These are phyloP conservation scores for Clathrospora elynae DNA, from an alignment of 2,329 filamentous ascomycete species.

Conservation along the genomic window DNA sequence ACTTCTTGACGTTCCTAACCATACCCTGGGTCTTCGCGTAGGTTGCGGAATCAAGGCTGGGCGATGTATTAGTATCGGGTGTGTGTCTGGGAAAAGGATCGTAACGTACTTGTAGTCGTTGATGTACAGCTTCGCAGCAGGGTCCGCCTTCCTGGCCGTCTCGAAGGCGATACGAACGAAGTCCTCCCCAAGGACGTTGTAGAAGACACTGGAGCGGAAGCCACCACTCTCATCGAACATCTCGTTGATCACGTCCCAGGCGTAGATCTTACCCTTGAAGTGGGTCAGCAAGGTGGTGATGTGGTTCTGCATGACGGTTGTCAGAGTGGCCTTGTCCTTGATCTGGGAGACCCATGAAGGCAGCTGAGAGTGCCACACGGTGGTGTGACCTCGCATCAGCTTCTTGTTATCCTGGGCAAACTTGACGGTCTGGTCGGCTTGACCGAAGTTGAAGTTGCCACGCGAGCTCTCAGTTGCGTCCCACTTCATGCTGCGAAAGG, in stretches of 20 bases:
- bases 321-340: slow-evolving; percentile 59
- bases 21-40: slow-evolving; percentile 65
- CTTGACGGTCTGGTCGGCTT: slow-evolving; percentile 62
- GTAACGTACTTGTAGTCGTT: slow-evolving; percentile 65
- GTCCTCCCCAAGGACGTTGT: slow-evolving; percentile 69
- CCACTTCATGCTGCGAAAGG: slow-evolving; percentile 67
- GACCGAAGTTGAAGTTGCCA: slow-evolving; percentile 56
- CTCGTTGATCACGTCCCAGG: slow-evolving; percentile 70
- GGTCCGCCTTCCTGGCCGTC: slow-evolving; percentile 69
- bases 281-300: slow-evolving; percentile 62
- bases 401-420: slow-evolving; percentile 64
- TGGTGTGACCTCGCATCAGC: slow-evolving; percentile 68
- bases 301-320: slow-evolving; percentile 64
- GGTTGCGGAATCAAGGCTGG: slow-evolving; percentile 66
- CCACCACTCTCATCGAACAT: slow-evolving; percentile 66
- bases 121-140: slow-evolving; percentile 72
- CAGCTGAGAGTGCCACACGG: slow-evolving; percentile 64
- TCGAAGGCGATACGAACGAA: slow-evolving; percentile 75
- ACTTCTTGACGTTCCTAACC: slow-evolving; percentile 66
- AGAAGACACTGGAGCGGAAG: slow-evolving; percentile 68
- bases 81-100: background rate
- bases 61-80: slow-evolving; percentile 11
- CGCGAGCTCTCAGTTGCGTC: slow-evolving; percentile 58
- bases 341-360: slow-evolving; percentile 64
- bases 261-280: slow-evolving; percentile 68